phyloP scores from a whole-genome alignment of 2,329 filamentous ascomycete species.

The Simplicillium aogashimaense region DNA sequence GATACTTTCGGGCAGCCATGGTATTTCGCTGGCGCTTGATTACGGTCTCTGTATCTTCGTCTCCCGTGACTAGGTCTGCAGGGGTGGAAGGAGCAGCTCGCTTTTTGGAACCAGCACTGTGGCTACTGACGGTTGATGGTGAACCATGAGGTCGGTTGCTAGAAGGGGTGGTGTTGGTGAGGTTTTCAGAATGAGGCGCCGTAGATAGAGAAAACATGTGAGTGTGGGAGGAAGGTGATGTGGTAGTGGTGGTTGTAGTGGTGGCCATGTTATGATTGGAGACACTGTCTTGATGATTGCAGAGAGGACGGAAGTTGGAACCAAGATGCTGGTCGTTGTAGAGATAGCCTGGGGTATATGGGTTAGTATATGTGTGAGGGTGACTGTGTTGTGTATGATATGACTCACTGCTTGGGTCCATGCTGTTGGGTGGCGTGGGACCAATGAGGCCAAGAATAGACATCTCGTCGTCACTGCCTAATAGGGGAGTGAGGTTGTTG shows the following conservation, averaged over 20 bases:
- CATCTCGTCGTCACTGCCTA: constrained; percentile 1
- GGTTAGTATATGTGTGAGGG: too few relatives aligned
- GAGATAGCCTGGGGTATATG: constrained; percentile 2
- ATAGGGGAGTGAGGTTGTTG: too few relatives aligned
- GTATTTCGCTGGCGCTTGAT: constrained; percentile 59
- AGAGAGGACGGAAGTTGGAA: too few relatives aligned
- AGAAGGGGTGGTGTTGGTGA: too few relatives aligned
- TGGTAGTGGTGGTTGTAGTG: too few relatives aligned
- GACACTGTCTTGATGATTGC: too few relatives aligned
- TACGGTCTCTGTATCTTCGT: constrained; percentile 16
- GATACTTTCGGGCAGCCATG: constrained; percentile 60
- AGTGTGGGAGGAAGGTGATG: too few relatives aligned
- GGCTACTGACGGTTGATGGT: neutral
- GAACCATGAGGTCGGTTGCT: neutral
- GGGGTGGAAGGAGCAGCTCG: constrained; percentile 2
- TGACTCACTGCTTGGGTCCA: constrained; percentile 4
- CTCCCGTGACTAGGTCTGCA: constrained; percentile 15
- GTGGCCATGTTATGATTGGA: too few relatives aligned
- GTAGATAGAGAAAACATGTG: too few relatives aligned
- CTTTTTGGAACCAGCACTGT: neutral
- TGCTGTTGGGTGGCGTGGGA: constrained; percentile 2
- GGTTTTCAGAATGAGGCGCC: too few relatives aligned
- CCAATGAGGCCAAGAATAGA: constrained; percentile 6
- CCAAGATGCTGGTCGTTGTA: neutral
- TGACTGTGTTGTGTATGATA: too few relatives aligned